Conservation (phyloP, 139 green algal species). For the Chloropicon primus region DNA sequence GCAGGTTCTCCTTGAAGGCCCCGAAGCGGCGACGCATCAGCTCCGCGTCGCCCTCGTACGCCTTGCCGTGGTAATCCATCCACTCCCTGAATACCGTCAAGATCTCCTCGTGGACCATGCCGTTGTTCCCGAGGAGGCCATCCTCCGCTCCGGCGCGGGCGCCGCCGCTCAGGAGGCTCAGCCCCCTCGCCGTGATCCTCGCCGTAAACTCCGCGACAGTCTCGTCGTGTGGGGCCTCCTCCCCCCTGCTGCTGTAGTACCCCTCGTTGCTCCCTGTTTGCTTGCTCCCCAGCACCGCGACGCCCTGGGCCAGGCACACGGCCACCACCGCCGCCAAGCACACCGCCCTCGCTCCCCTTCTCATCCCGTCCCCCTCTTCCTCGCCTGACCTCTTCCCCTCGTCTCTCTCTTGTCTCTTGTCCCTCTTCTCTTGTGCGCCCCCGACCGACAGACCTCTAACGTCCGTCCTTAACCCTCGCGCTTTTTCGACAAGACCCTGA, state of each 20-base stretch:
- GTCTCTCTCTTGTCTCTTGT: too few species aligned
- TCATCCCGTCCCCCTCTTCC: too few species aligned
- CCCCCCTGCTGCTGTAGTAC: not conserved
- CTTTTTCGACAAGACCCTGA: too few species aligned
- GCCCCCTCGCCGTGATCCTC: not conserved
- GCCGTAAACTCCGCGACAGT: not conserved
- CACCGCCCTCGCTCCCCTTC: too few species aligned
- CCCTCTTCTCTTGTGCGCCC: too few species aligned
- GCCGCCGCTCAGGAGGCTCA: not conserved
- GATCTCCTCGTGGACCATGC: slow-evolving; percentile 1
- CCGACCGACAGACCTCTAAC: too few species aligned
- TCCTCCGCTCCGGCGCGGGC: not conserved
- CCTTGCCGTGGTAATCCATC: slow-evolving; percentile 12
- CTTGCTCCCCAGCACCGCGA: not conserved
- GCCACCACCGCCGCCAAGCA: not conserved
- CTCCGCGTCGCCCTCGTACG: slow-evolving; percentile 38
- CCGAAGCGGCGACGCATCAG: slow-evolving; percentile 31
- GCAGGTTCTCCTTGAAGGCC: slow-evolving; percentile 70
- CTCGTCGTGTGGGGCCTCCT: not conserved
- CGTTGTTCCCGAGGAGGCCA: not conserved
- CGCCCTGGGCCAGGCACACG: not conserved
- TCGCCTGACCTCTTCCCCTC: too few species aligned
- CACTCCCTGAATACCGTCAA: not conserved
- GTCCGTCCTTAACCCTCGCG: too few species aligned
- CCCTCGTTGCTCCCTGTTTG: too few species aligned